These are phyloP conservation scores for Macrolepiota albuminosa DNA, from an alignment of 768 basidiomycete species.

Conservation along the genomic window DNA sequence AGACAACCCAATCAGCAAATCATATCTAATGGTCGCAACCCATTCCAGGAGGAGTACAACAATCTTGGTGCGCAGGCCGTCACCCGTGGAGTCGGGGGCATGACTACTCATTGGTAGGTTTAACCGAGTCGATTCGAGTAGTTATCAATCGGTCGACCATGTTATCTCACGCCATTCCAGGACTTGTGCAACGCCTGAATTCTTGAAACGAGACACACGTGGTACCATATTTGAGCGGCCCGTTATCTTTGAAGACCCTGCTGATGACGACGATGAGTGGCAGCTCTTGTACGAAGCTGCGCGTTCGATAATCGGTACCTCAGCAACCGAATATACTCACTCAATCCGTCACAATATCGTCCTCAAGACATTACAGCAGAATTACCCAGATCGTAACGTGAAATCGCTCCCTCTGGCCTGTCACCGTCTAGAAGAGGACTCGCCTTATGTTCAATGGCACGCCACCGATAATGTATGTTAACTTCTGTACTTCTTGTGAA, in stretches of 20 bases:
- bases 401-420: neutral
- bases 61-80: constrained; percentile 8
- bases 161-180: neutral
- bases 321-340: neutral
- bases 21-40: constrained; percentile 1
- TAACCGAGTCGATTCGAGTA: neutral
- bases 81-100: constrained; percentile 10
- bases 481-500: too few species aligned
- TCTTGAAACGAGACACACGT: neutral
- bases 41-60: constrained; percentile 1
- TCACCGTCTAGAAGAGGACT: neutral
- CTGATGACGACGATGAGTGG: neutral
- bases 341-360: constrained; percentile 1
- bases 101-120: constrained; percentile 11
- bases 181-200: constrained; percentile 1
- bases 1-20: neutral
- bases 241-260: neutral
- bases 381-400: neutral
- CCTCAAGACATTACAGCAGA: neutral
- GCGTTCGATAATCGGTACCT: constrained; percentile 1
- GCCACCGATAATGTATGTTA: neutral
- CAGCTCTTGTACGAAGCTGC: neutral
- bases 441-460: constrained; percentile 1
- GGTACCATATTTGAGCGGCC: neutral
- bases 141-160: neutral